Base-by-base conservation (phyloP, 2,329 filamentous ascomycete genomes). In the Aspergillus fischeri region DNA sequence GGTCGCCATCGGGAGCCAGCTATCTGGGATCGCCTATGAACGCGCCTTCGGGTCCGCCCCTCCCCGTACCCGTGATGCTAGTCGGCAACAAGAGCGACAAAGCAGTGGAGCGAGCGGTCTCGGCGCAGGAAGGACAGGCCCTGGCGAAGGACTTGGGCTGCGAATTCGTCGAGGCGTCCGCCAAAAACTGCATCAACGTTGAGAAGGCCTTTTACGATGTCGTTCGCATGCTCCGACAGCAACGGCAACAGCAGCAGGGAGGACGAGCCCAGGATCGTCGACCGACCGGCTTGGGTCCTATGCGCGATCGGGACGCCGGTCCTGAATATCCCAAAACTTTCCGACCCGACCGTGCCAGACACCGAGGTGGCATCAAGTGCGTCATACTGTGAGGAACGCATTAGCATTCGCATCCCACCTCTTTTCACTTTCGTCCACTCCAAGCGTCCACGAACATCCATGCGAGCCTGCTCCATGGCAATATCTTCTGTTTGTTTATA, bases 191-290 rank as follows among this genome's bases (percentile, higher is more conserved):
- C 78, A 92, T 97, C 80, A 97, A 97, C 70, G 93, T 97, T 54
- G 94, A 96, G 76, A 97, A 96, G 81, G 93, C 92, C 32, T 97
- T 99, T 72, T 97, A 96, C 77, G 94, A 99, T 71, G 94, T 99
- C 7, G 94, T 97, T 54, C 83, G 94, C 65, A 90, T 94, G 74
- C 80, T 99, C 63, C 87, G 94, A 66, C 86, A 90, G 67, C 92
- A 96, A 76, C 84, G 91, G 68, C 87, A 91, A 64, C 75, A 77
- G 61, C 71, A 72, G 58, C 73, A 71, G 35, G 67, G 68, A 14
- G 68, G 70, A 17, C 69, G 71, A 53, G 54, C 66, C 20, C 67
- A 72, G 50, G 74, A 76, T 57, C 70, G 73, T 55, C 70, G 74
- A 55, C 65, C 66, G 47, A 70, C 73, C 27, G 73, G 72, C 27